Evolutionary conservation across 345 rosid genomes (phyloP).

Genomic region (Camelina neglecta): DNA sequence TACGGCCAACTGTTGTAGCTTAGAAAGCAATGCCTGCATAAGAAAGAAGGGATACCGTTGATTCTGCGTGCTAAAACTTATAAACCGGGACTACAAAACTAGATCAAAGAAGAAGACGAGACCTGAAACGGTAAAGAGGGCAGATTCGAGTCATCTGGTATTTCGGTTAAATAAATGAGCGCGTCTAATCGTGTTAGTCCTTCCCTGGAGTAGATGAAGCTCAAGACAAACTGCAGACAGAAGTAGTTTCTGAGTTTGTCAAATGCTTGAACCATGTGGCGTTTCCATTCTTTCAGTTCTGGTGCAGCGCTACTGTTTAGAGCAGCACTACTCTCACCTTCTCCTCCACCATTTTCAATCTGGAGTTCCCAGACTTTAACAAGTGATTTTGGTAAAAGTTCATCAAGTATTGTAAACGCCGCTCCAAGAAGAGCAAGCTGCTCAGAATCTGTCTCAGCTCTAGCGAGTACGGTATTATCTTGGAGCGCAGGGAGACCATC

Average conservation of each 20-base stretch:
- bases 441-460: slow-evolving; percentile 94
- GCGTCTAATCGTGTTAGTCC: slow-evolving; percentile 81
- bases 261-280: slow-evolving; percentile 84
- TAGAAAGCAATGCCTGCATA: slow-evolving; percentile 89
- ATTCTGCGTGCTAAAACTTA: slow-evolving; percentile 7
- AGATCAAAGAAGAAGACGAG: background rate
- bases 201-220: slow-evolving; percentile 94
- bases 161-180: slow-evolving; percentile 70
- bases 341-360: slow-evolving; percentile 55
- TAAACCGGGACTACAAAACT: slow-evolving; percentile 12
- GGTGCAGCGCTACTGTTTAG: slow-evolving; percentile 52
- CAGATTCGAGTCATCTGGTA: slow-evolving; percentile 68
- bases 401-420: slow-evolving; percentile 90
- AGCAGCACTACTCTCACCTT: slow-evolving; percentile 50
- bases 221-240: slow-evolving; percentile 92
- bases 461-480: slow-evolving; percentile 60
- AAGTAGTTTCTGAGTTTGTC: slow-evolving; percentile 93
- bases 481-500: slow-evolving; percentile 82
- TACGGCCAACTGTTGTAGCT: slow-evolving; percentile 90
- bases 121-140: slow-evolving; percentile 99
- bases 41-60: slow-evolving; percentile 27
- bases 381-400: slow-evolving; percentile 71
- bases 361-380: slow-evolving; percentile 66
- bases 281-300: slow-evolving; percentile 92
- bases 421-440: slow-evolving; percentile 91